Evolutionary conservation across 306 rosid species (phyloP).

Genomic region (Cucurbita pepo): DNA sequence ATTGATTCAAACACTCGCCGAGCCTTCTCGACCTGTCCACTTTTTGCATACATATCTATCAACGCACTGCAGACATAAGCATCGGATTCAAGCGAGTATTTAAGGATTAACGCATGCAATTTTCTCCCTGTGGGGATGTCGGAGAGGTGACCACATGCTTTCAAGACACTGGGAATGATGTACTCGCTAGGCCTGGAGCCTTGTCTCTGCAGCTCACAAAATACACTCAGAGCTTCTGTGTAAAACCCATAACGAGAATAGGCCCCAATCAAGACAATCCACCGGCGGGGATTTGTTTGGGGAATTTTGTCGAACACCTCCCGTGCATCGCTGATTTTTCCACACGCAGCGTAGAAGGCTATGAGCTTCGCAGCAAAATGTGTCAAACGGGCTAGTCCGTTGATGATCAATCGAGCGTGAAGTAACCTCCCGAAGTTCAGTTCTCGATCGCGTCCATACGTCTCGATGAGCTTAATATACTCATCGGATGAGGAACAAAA

Average conservation of each 20-base stretch:
- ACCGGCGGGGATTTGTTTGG: constrained; percentile 38
- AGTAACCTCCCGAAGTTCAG: constrained; percentile 36
- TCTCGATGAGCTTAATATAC: constrained; percentile 24
- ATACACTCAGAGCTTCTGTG: constrained; percentile 28
- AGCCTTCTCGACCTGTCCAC: constrained; percentile 31
- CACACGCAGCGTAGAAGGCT: constrained; percentile 29
- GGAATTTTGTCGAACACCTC: constrained; percentile 67
- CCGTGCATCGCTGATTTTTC: constrained; percentile 36
- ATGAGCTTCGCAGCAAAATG: constrained; percentile 51
- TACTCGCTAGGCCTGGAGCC: constrained; percentile 24
- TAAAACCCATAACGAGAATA: constrained; percentile 48
- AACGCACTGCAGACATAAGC: constrained; percentile 46
- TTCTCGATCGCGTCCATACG: constrained; percentile 31
- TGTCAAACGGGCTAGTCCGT: constrained; percentile 31
- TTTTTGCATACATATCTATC: constrained; percentile 67
- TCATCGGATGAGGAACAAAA: constrained; percentile 20
- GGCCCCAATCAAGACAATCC: constrained; percentile 51
- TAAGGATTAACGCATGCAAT: constrained; percentile 38
- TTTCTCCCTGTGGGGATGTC: constrained; percentile 32
- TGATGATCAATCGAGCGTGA: constrained; percentile 57
- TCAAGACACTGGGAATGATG: constrained; percentile 70
- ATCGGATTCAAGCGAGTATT: constrained; percentile 40
- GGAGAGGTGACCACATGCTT: constrained; percentile 57
- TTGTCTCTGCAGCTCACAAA: constrained; percentile 37
- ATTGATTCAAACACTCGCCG: constrained; percentile 41